Conservation (phyloP, 345 rosid genomes). For the Aethionema arabicum region DNA sequence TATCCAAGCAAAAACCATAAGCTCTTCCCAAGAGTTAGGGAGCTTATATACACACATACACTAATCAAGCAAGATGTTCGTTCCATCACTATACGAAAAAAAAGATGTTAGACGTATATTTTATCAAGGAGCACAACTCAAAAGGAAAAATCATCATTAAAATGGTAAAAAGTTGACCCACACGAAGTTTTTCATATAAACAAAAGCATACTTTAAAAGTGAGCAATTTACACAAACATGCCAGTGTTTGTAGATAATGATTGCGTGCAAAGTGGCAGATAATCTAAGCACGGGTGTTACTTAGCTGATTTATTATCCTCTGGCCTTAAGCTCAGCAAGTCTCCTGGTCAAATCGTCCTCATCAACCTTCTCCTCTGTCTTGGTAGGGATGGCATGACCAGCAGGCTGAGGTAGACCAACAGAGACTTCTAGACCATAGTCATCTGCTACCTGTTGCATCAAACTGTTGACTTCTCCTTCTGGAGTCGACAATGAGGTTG, state of each 20-base stretch:
- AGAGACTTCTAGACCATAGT: constrained; percentile 93
- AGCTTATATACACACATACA: too few species aligned
- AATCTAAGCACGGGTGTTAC: constrained; percentile 18
- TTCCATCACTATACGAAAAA: too few species aligned
- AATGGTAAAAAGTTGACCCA: constrained; percentile 21
- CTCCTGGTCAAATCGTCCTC: constrained; percentile 95
- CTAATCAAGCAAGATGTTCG: too few species aligned
- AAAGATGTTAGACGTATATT: constrained; percentile 18
- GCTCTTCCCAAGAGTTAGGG: neutral
- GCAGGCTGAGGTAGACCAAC: constrained; percentile 97
- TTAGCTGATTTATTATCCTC: constrained; percentile 49
- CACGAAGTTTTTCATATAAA: constrained; percentile 11
- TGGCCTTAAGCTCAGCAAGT: constrained; percentile 93
- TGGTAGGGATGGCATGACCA: constrained; percentile 82
- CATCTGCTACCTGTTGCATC: constrained; percentile 99
- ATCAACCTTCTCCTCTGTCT: constrained; percentile 82
- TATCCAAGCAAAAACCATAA: neutral
- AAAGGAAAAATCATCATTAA: constrained; percentile 20
- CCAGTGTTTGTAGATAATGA: constrained; percentile 25
- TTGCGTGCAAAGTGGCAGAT: constrained; percentile 18
- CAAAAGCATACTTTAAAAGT: constrained; percentile 30
- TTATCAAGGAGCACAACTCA: constrained; percentile 29
- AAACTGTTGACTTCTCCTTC: constrained; percentile 98
- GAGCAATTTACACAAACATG: constrained; percentile 32
- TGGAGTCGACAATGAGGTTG: constrained; percentile 93